Evolutionary conservation across 139 green algal species (phyloP).

Genomic region (Chlamydomonas schloesseri): DNA sequence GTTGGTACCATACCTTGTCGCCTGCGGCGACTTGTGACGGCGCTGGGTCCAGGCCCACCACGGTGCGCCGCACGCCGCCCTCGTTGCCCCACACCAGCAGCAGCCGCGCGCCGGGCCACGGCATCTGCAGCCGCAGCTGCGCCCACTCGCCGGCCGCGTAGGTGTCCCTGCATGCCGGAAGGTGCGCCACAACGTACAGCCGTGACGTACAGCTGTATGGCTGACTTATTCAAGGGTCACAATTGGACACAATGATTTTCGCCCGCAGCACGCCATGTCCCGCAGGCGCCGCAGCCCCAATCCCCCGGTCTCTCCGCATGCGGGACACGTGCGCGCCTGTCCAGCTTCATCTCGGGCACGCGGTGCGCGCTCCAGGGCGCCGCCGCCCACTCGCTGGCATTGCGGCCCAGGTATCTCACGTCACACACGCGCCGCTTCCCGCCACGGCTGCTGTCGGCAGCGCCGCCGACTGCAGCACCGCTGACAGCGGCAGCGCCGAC

Average conservation of each 20-base stretch:
- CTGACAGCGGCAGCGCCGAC: no score
- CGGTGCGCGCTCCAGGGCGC: constrained; percentile 25
- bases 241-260: no score
- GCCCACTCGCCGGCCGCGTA: background rate
- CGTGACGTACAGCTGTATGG: no score
- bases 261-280: no score
- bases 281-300: no score
- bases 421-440: background rate
- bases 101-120: constrained; percentile 40
- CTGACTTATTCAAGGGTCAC: no score
- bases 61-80: background rate
- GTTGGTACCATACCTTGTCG: no score
- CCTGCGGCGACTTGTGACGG: no score
- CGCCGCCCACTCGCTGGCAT: constrained; percentile 36
- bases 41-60: no score
- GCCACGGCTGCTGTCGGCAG: background rate
- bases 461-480: no score
- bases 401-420: constrained; percentile 29
- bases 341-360: background rate
- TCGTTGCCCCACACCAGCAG: constrained; percentile 59
- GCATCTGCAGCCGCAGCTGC: constrained; percentile 45
- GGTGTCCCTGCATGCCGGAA: constrained; percentile 18
- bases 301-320: no score
- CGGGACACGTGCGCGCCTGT: constrained; percentile 11
- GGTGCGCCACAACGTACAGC: no score